Evolutionary conservation across 495 filamentous ascomycete genomes (phyloP).

Genomic region (Hypoxylon fragiforme): DNA sequence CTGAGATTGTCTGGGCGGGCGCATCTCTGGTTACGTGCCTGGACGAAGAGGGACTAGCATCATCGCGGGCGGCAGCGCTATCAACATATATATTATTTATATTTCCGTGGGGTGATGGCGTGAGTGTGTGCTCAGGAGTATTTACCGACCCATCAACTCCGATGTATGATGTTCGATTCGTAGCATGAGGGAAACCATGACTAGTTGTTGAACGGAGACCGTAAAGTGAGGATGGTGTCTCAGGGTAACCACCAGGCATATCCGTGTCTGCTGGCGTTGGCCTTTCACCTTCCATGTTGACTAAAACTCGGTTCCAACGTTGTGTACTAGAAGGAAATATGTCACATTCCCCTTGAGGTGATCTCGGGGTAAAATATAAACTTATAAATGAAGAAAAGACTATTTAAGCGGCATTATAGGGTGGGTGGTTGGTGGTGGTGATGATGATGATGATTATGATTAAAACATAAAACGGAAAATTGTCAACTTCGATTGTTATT

Average conservation of each 20-base stretch:
- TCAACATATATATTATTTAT: conserved; percentile 3
- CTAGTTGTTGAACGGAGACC: neutral
- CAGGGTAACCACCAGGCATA: conserved; percentile 29
- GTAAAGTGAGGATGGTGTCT: conserved; percentile 23
- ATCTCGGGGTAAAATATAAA: neutral
- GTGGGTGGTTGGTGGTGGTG: neutral
- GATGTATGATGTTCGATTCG: conserved; percentile 1
- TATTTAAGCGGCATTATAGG: conserved; percentile 11
- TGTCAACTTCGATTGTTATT: no score
- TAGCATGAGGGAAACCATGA: conserved; percentile 16
- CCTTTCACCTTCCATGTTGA: conserved; percentile 23
- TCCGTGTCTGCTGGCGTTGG: conserved; percentile 21
- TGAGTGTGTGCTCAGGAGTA: no score
- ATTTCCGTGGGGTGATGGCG: conserved; percentile 3
- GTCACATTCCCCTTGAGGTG: neutral
- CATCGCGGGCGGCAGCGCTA: conserved; percentile 4
- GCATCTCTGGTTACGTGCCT: no score
- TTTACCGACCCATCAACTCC: no score
- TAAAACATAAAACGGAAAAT: conserved; percentile 5
- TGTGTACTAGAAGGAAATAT: neutral
- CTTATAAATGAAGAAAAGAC: conserved; percentile 5
- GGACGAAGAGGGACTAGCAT: conserved; percentile 24
- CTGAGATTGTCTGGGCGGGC: neutral
- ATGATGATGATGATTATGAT: neutral
- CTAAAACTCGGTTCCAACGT: neutral